A percentile compares a stretch with the other conserved stretches of the same genome.
phyloP scores from a whole-genome alignment of 1,284 basidiomycete genomes.

The Coniferiporia weirii region DNA sequence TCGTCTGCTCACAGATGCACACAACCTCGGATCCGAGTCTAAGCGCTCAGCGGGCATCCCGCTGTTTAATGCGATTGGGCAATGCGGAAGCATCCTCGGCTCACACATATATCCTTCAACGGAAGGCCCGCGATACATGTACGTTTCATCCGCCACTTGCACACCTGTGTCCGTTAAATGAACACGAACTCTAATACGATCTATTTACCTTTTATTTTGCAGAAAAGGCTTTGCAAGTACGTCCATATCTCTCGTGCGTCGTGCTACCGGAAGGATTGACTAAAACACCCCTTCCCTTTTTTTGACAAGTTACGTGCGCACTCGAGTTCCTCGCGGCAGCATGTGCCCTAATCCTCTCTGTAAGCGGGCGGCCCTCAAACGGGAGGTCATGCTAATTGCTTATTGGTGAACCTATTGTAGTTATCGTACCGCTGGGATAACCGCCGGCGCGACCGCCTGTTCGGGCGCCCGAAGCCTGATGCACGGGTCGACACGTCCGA shows the following conservation, averaged over 20 bases:
- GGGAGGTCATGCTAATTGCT: too few relatives aligned
- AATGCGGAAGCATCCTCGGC: conserved; percentile 66
- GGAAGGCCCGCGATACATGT: conserved; percentile 63
- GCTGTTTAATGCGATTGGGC: conserved; percentile 72
- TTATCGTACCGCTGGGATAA: conserved; percentile 62
- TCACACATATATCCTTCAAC: conserved; percentile 64
- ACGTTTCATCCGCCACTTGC: conserved; percentile 21
- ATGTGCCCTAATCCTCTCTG: conserved; percentile 48
- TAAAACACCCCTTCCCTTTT: background rate
- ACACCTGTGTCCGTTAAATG: background rate
- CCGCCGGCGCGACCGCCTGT: conserved; percentile 44
- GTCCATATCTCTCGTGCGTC: conserved; percentile 18
- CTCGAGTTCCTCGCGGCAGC: conserved; percentile 55
- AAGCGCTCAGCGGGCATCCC: conserved; percentile 72
- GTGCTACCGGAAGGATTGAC: background rate
- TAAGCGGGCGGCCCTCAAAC: conserved; percentile 27
- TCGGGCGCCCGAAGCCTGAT: conserved; percentile 47
- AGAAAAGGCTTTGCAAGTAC: conserved; percentile 61
- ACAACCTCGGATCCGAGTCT: conserved; percentile 74
- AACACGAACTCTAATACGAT: background rate
- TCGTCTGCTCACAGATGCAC: conserved; percentile 41
- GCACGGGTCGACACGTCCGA: conserved; percentile 58
- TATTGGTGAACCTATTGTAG: conserved; percentile 37
- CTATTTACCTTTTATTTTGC: background rate
- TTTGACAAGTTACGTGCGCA: conserved; percentile 41